Conservation (phyloP, 768 basidiomycete genomes). For the Heimioporus sp. region DNA sequence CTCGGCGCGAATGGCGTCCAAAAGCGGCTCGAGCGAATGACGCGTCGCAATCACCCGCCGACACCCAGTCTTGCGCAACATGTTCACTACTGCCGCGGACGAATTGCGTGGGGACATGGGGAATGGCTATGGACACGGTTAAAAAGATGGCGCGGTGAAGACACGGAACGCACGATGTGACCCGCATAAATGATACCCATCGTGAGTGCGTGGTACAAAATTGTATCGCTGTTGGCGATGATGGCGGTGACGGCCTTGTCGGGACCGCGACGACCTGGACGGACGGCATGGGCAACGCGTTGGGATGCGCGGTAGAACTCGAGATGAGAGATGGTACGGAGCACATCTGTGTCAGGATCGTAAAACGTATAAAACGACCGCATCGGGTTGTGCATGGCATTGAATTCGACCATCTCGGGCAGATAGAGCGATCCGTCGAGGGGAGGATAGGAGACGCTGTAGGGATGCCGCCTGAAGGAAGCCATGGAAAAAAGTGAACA, state of each 20-base stretch:
- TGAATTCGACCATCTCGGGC: conserved; percentile 16
- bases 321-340: conserved; percentile 34
- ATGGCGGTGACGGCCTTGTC: conserved; percentile 38
- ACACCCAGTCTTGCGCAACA: conserved; percentile 37
- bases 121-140: conserved; percentile 24
- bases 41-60: conserved; percentile 36
- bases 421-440: conserved; percentile 32
- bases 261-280: conserved; percentile 30
- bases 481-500: too few relatives aligned
- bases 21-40: conserved; percentile 27
- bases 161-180: conserved; percentile 3
- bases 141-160: too few relatives aligned
- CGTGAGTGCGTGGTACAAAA: conserved; percentile 42
- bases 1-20: conserved; percentile 27
- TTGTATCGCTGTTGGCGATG: conserved; percentile 36
- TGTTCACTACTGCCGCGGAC: conserved; percentile 28
- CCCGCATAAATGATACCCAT: conserved; percentile 30
- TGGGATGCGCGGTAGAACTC: conserved; percentile 48
- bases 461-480: too few relatives aligned
- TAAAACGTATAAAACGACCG: conserved; percentile 32
- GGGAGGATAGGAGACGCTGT: conserved; percentile 19
- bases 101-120: conserved; percentile 39
- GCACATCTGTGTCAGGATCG: conserved; percentile 12
- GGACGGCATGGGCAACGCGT: conserved; percentile 39
- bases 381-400: conserved; percentile 33